phyloP scores from a whole-genome alignment of 306 rosid species.

The Cercis canadensis region DNA sequence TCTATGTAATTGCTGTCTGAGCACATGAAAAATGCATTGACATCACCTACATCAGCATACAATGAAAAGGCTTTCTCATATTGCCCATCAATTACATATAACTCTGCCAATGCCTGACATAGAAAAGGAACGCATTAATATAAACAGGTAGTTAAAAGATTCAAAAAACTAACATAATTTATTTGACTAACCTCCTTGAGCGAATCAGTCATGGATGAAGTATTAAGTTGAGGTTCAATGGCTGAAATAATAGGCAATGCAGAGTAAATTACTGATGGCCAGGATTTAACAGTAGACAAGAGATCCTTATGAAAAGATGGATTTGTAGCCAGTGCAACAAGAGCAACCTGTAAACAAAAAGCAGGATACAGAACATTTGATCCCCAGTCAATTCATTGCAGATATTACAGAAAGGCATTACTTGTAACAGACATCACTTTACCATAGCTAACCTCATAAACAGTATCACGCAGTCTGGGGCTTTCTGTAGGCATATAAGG shows the following conservation, averaged over 20 bases:
- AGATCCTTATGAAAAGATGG: slow-evolving; percentile 85
- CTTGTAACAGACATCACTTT: slow-evolving; percentile 20
- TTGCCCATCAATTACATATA: slow-evolving; percentile 85
- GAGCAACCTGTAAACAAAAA: slow-evolving; percentile 77
- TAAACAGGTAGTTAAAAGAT: slow-evolving; percentile 22
- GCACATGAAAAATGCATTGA: slow-evolving; percentile 32
- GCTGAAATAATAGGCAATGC: slow-evolving; percentile 87
- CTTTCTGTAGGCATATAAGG: slow-evolving; percentile 86
- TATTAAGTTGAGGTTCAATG: slow-evolving; percentile 89
- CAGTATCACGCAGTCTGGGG: slow-evolving; percentile 91
- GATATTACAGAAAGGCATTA: slow-evolving; percentile 5
- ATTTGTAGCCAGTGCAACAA: slow-evolving; percentile 91
- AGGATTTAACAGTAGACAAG: slow-evolving; percentile 73
- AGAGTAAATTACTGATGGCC: slow-evolving; percentile 87
- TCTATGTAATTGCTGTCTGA: slow-evolving; percentile 21
- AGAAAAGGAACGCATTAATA: slow-evolving; percentile 31
- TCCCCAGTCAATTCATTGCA: slow-evolving; percentile 21
- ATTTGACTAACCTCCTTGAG: slow-evolving; percentile 79
- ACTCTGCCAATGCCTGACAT: slow-evolving; percentile 85
- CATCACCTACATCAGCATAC: slow-evolving; percentile 92
- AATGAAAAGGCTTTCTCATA: slow-evolving; percentile 84
- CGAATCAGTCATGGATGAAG: slow-evolving; percentile 80
- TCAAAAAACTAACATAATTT: slow-evolving; percentile 26
- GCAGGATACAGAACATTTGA: slow-evolving; percentile 29
- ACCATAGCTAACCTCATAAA: slow-evolving; percentile 81